Percentiles rank a stretch among this genome's conserved stretches.
These are phyloP conservation scores for Drosera capensis DNA, from an alignment of 148 eudicot genomes.

Conservation along the genomic window DNA sequence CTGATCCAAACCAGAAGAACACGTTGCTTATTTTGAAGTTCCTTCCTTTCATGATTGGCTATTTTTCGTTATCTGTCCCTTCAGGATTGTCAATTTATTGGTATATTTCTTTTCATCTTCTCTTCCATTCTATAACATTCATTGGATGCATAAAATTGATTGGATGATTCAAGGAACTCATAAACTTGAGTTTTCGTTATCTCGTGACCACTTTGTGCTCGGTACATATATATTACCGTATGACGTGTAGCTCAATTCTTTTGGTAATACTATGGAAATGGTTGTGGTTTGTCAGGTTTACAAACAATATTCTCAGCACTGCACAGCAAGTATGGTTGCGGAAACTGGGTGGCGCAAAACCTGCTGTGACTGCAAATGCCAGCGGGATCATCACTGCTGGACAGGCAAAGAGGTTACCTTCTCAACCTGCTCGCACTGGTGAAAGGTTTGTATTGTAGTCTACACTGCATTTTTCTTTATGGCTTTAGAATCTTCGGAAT, in stretches of 20 bases:
- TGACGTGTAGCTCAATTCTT: background rate
- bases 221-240: background rate
- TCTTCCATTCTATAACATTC: background rate
- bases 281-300: slow-evolving; percentile 42
- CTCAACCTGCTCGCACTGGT: slow-evolving; percentile 39
- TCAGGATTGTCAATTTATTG: slow-evolving; percentile 96
- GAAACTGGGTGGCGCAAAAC: slow-evolving; percentile 84
- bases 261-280: background rate
- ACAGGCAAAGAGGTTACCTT: slow-evolving; percentile 57
- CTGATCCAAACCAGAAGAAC: slow-evolving; percentile 92
- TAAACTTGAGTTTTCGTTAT: no score
- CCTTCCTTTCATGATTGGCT: slow-evolving; percentile 98
- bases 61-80: slow-evolving; percentile 92
- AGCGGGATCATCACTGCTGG: slow-evolving; percentile 85
- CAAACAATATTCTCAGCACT: slow-evolving; percentile 91
- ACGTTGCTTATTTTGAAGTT: slow-evolving; percentile 82
- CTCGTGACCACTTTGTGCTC: no score
- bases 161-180: no score
- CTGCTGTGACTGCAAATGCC: slow-evolving; percentile 63
- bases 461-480: no score
- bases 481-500: no score
- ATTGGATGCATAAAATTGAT: background rate
- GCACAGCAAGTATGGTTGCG: slow-evolving; percentile 96
- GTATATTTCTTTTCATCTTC: slow-evolving; percentile 24
- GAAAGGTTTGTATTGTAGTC: slow-evolving; percentile 49